A percentile compares a stretch with the other conserved stretches of the same genome.
These are phyloP conservation scores for Madurella fahalii DNA, from an alignment of 2,329 filamentous ascomycete genomes.

Conservation along the genomic window DNA sequence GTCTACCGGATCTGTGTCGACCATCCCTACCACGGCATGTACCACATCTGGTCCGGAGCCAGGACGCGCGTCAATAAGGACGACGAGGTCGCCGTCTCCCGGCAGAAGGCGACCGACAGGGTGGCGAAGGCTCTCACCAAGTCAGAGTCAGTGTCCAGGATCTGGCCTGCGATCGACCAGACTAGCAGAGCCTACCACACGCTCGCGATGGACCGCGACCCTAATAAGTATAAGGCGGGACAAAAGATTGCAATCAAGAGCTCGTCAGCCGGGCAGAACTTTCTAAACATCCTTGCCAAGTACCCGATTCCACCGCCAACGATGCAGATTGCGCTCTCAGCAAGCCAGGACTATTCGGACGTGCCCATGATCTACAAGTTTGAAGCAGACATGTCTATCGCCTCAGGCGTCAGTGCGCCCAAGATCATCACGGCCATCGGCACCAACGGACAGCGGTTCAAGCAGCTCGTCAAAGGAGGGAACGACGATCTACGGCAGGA, in stretches of 20 bases:
- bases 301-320: slow-evolving; percentile 82
- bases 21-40: slow-evolving; percentile 95
- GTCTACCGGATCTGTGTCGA: slow-evolving; percentile 83
- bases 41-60: slow-evolving; percentile 85
- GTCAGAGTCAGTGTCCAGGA: slow-evolving; percentile 46
- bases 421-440: slow-evolving; percentile 85
- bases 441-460: slow-evolving; percentile 74
- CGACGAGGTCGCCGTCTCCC: slow-evolving; percentile 70
- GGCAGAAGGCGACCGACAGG: slow-evolving; percentile 67
- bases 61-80: slow-evolving; percentile 64
- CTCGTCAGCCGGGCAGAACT: slow-evolving; percentile 55
- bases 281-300: slow-evolving; percentile 60
- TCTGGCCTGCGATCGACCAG: slow-evolving; percentile 69
- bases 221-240: slow-evolving; percentile 63
- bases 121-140: slow-evolving; percentile 60
- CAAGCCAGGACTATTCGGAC: slow-evolving; percentile 68
- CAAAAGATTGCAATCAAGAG: slow-evolving; percentile 55
- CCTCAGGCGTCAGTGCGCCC: slow-evolving; percentile 84
- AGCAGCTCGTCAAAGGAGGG: slow-evolving; percentile 90
- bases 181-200: slow-evolving; percentile 64
- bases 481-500: slow-evolving; percentile 96
- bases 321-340: slow-evolving; percentile 72
- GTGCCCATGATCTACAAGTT: slow-evolving; percentile 73
- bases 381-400: slow-evolving; percentile 74
- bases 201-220: slow-evolving; percentile 62